Percentiles rank a stretch among this genome's conserved stretches.
These are phyloP conservation scores for Pyrrhoderma lamaoense DNA, from an alignment of 1,284 basidiomycete genomes.

Conservation along the genomic window DNA sequence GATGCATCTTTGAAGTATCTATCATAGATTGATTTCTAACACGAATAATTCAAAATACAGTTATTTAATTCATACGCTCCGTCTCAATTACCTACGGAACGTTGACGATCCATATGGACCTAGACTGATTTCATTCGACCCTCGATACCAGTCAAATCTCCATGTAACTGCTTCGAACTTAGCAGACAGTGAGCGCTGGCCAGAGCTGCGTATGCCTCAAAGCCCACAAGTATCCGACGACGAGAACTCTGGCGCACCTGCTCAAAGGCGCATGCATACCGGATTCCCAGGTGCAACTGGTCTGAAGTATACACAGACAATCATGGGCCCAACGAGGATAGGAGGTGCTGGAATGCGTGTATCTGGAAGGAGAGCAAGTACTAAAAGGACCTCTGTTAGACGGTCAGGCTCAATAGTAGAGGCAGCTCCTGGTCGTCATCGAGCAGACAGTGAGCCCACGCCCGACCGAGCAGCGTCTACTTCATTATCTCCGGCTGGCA, in stretches of 20 bases:
- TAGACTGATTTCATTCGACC: slow-evolving; percentile 72
- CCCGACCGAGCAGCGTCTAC: slow-evolving; percentile 15
- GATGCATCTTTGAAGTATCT: not conserved
- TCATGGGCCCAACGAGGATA: slow-evolving; percentile 57
- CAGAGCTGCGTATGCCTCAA: slow-evolving; percentile 63
- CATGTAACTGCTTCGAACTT: slow-evolving; percentile 75
- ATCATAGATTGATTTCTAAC: not conserved
- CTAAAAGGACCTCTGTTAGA: slow-evolving; percentile 36
- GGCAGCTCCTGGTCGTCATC: slow-evolving; percentile 23
- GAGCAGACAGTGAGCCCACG: slow-evolving; percentile 36
- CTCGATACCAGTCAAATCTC: slow-evolving; percentile 66
- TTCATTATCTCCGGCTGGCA: slow-evolving; percentile 19
- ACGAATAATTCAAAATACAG: slow-evolving; percentile 33
- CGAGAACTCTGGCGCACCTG: slow-evolving; percentile 36
- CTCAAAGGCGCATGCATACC: slow-evolving; percentile 30
- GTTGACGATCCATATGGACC: slow-evolving; percentile 79
- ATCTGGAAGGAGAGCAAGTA: slow-evolving; percentile 44
- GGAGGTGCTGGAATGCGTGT: slow-evolving; percentile 67
- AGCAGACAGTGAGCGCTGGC: slow-evolving; percentile 74
- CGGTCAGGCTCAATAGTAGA: slow-evolving; percentile 30
- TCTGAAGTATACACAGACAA: slow-evolving; percentile 80
- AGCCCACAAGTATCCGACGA: slow-evolving; percentile 68
- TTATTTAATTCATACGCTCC: slow-evolving; percentile 79
- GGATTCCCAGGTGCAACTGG: slow-evolving; percentile 49
- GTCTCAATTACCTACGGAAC: slow-evolving; percentile 80